Evolutionary conservation across 768 basidiomycete genomes (phyloP).

Genomic region (Lactifluus subvellereus): DNA sequence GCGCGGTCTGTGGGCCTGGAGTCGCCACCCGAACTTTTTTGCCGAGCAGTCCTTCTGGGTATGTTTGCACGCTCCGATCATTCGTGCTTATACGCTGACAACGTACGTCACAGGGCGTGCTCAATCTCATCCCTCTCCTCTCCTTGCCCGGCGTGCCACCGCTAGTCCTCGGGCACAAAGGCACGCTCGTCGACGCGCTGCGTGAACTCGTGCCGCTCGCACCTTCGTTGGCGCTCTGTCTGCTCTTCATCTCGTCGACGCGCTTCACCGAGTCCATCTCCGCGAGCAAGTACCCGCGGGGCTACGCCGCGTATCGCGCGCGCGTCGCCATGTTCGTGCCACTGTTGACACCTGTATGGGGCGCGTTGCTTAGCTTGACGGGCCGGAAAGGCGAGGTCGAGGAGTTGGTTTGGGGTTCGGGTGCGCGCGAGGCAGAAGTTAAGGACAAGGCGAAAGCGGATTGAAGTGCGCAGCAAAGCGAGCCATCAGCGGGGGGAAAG

Average conservation of each 20-base stretch:
- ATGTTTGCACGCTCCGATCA: neutral
- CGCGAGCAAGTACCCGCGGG: constrained; percentile 59
- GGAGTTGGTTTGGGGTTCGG: constrained; percentile 38
- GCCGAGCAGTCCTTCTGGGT: constrained; percentile 91
- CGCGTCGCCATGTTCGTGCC: constrained; percentile 81
- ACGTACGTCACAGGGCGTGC: constrained; percentile 45
- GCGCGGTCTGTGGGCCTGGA: constrained; percentile 79
- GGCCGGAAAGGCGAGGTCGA: constrained; percentile 38
- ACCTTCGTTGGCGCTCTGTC: constrained; percentile 57
- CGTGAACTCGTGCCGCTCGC: constrained; percentile 36
- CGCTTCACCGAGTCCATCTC: constrained; percentile 78
- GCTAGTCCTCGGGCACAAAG: constrained; percentile 24
- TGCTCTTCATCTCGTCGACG: constrained; percentile 75
- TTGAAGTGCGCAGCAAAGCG: neutral
- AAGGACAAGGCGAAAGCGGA: constrained; percentile 26
- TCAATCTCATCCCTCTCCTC: constrained; percentile 61
- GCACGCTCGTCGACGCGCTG: constrained; percentile 26
- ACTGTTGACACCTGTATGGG: constrained; percentile 41
- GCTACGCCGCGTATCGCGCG: constrained; percentile 64
- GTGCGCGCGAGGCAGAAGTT: constrained; percentile 23
- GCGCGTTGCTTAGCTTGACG: constrained; percentile 33
- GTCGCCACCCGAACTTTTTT: constrained; percentile 87
- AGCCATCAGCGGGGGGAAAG: neutral
- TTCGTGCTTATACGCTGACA: neutral
- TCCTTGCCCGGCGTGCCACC: constrained; percentile 31